Percentiles rank a stretch among this genome's conserved stretches.
Conservation (phyloP, 2,329 filamentous ascomycete species). For the Leptographium flavum region DNA sequence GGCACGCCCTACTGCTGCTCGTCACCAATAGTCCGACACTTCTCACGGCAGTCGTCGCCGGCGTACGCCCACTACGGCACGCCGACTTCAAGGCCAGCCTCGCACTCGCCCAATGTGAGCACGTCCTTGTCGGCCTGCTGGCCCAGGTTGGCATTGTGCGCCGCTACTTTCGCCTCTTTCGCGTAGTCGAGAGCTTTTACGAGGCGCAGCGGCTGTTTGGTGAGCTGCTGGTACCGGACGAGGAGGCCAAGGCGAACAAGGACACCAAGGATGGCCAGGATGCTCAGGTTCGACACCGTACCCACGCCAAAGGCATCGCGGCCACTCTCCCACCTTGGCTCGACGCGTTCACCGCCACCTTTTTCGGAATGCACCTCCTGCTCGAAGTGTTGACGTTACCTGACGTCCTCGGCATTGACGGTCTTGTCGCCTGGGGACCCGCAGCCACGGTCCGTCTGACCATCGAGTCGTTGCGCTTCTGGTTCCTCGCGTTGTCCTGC, state of each 20-base stretch:
- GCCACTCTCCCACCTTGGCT: conserved; percentile 26
- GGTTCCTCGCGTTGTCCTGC: conserved; percentile 48
- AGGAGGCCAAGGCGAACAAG: not conserved
- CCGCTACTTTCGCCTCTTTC: conserved; percentile 53
- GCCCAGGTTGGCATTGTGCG: conserved; percentile 33
- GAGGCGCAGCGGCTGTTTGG: conserved; percentile 30
- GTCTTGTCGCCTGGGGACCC: conserved; percentile 36
- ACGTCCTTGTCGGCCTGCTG: conserved; percentile 19
- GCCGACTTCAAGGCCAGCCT: not conserved
- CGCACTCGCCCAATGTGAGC: conserved; percentile 10
- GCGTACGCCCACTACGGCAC: not conserved
- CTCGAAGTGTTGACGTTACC: conserved; percentile 51
- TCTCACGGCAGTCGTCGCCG: conserved; percentile 17
- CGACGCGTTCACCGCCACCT: conserved; percentile 40
- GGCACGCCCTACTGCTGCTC: conserved; percentile 38
- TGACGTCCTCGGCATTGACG: conserved; percentile 29
- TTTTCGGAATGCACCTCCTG: conserved; percentile 52
- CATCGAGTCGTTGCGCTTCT: conserved; percentile 52
- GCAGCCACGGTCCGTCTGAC: conserved; percentile 32
- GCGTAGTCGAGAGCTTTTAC: conserved; percentile 48
- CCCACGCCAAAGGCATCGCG: not conserved
- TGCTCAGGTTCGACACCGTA: too few relatives aligned
- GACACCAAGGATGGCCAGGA: not conserved
- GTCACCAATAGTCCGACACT: conserved; percentile 29
- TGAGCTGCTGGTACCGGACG: not conserved